A percentile compares a stretch with the other conserved stretches of the same genome.
Evolutionary conservation across 2,329 filamentous ascomycete genomes (phyloP).

Genomic region (Xylariaceae sp.): DNA sequence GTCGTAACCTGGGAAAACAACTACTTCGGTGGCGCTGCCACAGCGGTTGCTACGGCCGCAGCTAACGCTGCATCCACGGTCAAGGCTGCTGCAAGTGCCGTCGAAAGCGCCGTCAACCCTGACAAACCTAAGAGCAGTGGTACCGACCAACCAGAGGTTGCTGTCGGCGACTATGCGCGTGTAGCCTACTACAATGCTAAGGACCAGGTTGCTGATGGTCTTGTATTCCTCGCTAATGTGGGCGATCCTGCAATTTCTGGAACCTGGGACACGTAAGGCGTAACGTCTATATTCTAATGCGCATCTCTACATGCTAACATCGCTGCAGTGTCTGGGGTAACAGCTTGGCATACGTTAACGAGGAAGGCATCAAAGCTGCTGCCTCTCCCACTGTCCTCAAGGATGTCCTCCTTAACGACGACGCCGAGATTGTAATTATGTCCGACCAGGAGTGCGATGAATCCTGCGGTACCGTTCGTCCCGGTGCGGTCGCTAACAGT

Average conservation of each 20-base stretch:
- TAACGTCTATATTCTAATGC: neutral
- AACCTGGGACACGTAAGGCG: slow-evolving; percentile 47
- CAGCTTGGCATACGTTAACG: slow-evolving; percentile 50
- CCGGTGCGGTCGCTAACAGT: slow-evolving; percentile 50
- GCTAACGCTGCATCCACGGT: neutral
- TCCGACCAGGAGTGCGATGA: slow-evolving; percentile 46
- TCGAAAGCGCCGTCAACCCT: slow-evolving; percentile 17
- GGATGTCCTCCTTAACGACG: slow-evolving; percentile 44
- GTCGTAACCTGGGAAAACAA: slow-evolving; percentile 62
- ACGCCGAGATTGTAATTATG: slow-evolving; percentile 51
- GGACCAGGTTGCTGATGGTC: slow-evolving; percentile 43
- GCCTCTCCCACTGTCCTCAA: slow-evolving; percentile 44
- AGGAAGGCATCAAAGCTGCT: slow-evolving; percentile 44
- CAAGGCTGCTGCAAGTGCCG: slow-evolving; percentile 9
- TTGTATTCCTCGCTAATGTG: slow-evolving; percentile 53
- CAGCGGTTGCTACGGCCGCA: slow-evolving; percentile 19
- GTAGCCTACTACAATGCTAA: slow-evolving; percentile 50
- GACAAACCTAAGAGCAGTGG: slow-evolving; percentile 1
- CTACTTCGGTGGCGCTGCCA: slow-evolving; percentile 44
- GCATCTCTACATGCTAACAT: slow-evolving; percentile 1
- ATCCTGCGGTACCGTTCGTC: slow-evolving; percentile 49
- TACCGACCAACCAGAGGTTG: slow-evolving; percentile 10
- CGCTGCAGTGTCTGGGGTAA: slow-evolving; percentile 45
- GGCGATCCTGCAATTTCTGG: slow-evolving; percentile 46
- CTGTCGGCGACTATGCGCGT: slow-evolving; percentile 43